phyloP scores from a whole-genome alignment of 2,329 filamentous ascomycete species.

The Ophiocordyceps camponoti-floridani region DNA sequence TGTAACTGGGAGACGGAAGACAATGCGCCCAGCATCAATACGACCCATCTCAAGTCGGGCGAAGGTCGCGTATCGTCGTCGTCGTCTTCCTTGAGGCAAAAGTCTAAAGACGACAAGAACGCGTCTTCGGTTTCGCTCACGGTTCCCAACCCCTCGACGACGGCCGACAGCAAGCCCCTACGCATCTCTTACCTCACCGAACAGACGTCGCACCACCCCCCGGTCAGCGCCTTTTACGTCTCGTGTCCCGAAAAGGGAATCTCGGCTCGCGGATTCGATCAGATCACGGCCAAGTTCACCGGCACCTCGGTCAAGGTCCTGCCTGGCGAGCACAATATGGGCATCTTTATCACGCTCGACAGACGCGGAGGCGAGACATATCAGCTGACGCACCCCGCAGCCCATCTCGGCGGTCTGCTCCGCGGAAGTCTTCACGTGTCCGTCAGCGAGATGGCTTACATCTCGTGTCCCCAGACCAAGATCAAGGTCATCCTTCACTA shows the following conservation, averaged over 20 bases:
- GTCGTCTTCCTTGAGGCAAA: slow-evolving; percentile 23
- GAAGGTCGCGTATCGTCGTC: slow-evolving; percentile 9
- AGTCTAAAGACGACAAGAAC: slow-evolving; percentile 23
- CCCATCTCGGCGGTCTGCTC: slow-evolving; percentile 74
- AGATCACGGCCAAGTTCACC: slow-evolving; percentile 94
- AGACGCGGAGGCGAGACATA: slow-evolving; percentile 76
- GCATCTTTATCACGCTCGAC: slow-evolving; percentile 82
- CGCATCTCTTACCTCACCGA: slow-evolving; percentile 90
- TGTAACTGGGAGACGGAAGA: slow-evolving; percentile 93
- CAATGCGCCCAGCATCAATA: slow-evolving; percentile 47
- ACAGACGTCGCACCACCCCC: slow-evolving; percentile 94
- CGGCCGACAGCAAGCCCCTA: slow-evolving; percentile 32
- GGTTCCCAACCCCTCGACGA: slow-evolving; percentile 24
- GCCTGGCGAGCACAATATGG: slow-evolving; percentile 82
- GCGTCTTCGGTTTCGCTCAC: slow-evolving; percentile 31
- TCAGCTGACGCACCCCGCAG: slow-evolving; percentile 86
- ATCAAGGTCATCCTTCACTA: slow-evolving; percentile 89
- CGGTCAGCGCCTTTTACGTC: slow-evolving; percentile 89
- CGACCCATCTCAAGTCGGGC: slow-evolving; percentile 18
- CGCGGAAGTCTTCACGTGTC: slow-evolving; percentile 77
- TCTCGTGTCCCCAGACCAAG: slow-evolving; percentile 78
- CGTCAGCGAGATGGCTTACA: slow-evolving; percentile 75
- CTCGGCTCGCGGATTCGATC: slow-evolving; percentile 77
- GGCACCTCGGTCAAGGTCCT: slow-evolving; percentile 85
- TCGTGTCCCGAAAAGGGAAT: slow-evolving; percentile 85